phyloP scores from a whole-genome alignment of 2,329 filamentous ascomycete genomes.

The Ophiostoma quercus region DNA sequence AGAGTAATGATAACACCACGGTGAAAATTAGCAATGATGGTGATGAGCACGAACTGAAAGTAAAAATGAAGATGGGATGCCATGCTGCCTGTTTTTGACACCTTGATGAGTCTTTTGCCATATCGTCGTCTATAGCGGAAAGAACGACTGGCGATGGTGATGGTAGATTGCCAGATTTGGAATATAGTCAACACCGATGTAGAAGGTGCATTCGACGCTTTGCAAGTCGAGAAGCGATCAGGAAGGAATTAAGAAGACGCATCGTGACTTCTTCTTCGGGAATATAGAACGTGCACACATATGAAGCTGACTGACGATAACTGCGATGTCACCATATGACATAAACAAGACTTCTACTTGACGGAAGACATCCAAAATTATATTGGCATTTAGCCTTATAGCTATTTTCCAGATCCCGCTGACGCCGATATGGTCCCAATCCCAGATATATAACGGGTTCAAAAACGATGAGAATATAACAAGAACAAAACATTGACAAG shows the following conservation, averaged over 20 bases:
- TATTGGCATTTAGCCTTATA: conserved; percentile 9
- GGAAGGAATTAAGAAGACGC: not conserved
- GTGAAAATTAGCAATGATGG: no score
- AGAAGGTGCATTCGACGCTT: not conserved
- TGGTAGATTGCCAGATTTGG: no score
- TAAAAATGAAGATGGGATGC: no score
- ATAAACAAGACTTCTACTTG: not conserved
- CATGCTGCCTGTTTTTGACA: not conserved
- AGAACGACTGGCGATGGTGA: not conserved
- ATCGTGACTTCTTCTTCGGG: not conserved
- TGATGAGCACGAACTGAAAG: not conserved
- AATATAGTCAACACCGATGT: not conserved
- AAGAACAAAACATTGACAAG: not conserved
- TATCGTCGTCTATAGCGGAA: not conserved
- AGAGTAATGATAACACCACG: not conserved
- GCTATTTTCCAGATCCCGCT: conserved; percentile 20
- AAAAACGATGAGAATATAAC: conserved; percentile 12
- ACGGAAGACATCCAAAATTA: not conserved
- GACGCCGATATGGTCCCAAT: conserved; percentile 20
- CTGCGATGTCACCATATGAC: not conserved
- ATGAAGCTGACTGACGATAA: not conserved
- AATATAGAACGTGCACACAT: not conserved
- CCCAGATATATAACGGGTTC: conserved; percentile 14
- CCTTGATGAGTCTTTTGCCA: not conserved
- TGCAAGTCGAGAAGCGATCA: no score